Evolutionary conservation across 23 red algal species (phyloP), one percentile per base, ranked within the genome.

Genomic region (Gracilariopsis chorda): DNA sequence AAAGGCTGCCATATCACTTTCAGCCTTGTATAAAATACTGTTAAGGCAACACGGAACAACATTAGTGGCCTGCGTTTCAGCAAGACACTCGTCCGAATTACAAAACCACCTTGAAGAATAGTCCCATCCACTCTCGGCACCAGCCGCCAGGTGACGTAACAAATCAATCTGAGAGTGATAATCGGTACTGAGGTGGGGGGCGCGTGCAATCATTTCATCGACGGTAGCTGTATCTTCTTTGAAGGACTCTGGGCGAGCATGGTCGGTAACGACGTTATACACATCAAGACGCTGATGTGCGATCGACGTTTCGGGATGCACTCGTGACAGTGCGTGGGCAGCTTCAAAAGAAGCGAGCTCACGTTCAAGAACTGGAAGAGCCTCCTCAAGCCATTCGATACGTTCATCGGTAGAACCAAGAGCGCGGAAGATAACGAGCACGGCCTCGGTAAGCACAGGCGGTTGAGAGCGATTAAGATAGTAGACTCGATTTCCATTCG

Each of bases 81-180:
- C 52, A 29, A 80, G 44, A 36, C 85, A 76, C 11, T 51, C 32
- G 36, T 37, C 64, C 3, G n/a, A 41, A 49, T 48, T 85, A 43
- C 53, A 57, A 53, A 92, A 73, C 96, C 96, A 98, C 24, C 96
- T 80, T 28, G 96, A 95, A 32, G 92, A 92, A 44, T 92, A 98
- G 45, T 98, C 96, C 96, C 92, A 95, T 46, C 96, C 96, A 64
- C 96, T 98, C 76, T 98, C 96, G 46, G 96, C 96, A 27, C 77
- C 96, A 21, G 96, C 75, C 17, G 92, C 91, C 8, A 98, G 25
- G 63, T 92, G 78, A 20, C 75, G 35, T 29, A 79, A 90, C n/a
- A 96, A 21, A 41, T 58, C 42, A 2, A n/a, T 42, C 7, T 34
- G n/a, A 6, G 34, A 33, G 24, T 13, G 20, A 6, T 19, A 1